Evolutionary conservation across 495 filamentous ascomycete species (phyloP).

Genomic region (Extremus antarcticus): DNA sequence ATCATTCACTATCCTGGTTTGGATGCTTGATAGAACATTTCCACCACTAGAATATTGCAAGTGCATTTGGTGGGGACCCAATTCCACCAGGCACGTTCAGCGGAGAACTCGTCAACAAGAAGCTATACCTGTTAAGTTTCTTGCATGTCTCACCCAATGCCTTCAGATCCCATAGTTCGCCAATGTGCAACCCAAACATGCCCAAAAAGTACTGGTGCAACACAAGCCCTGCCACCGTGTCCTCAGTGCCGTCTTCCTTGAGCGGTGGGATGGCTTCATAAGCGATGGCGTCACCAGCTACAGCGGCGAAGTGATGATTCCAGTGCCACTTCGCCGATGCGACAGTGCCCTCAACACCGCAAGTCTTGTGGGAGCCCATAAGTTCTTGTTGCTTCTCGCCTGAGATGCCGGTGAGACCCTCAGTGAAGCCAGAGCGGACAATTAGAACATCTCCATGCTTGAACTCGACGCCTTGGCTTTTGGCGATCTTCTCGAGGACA

Average conservation of each 20-base stretch:
- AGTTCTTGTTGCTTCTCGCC: conserved; percentile 26
- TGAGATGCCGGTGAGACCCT: conserved; percentile 25
- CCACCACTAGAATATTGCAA: conserved; percentile 24
- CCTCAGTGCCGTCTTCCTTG: conserved; percentile 17
- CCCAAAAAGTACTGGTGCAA: conserved; percentile 34
- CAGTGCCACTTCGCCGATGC: conserved; percentile 41
- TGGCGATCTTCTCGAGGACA: conserved; percentile 25
- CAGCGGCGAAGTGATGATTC: conserved; percentile 44
- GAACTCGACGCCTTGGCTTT: conserved; percentile 32
- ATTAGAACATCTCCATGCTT: conserved; percentile 38
- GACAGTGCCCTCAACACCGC: conserved; percentile 23
- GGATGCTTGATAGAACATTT: too few species aligned
- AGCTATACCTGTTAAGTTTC: conserved; percentile 24
- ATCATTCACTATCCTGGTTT: too few species aligned
- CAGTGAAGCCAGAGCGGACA: conserved; percentile 37
- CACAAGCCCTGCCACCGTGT: conserved; percentile 14
- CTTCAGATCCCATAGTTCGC: conserved; percentile 53
- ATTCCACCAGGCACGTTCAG: conserved; percentile 24
- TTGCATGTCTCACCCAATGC: conserved; percentile 40
- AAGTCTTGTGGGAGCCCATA: conserved; percentile 15
- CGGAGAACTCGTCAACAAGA: conserved; percentile 23
- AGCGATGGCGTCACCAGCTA: conserved; percentile 39
- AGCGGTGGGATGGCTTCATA: conserved; percentile 36
- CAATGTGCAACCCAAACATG: conserved; percentile 42
- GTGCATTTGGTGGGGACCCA: conserved; percentile 26